Evolutionary conservation across 2,329 filamentous ascomycete species (phyloP).

Genomic region (Neofusicoccum sp.): DNA sequence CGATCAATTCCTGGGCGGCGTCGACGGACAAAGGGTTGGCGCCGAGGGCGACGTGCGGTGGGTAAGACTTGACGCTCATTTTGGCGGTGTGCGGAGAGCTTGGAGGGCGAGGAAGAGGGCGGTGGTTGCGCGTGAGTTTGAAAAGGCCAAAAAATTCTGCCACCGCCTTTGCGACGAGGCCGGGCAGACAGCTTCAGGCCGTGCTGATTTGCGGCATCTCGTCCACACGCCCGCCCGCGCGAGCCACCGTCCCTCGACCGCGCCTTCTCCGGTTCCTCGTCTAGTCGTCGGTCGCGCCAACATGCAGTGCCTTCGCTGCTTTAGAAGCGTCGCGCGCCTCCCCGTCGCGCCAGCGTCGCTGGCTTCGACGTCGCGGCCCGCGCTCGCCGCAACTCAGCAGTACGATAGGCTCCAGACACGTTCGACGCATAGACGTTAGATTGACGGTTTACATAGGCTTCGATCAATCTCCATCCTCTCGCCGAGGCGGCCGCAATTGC

Average conservation of each 20-base stretch:
- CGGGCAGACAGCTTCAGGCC: not conserved
- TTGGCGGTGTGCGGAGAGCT: constrained; percentile 1
- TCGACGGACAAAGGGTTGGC: constrained; percentile 34
- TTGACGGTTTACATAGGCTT: constrained; percentile 12
- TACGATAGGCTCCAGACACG: constrained; percentile 1
- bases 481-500: constrained; percentile 25
- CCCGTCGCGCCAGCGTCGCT: constrained; percentile 22
- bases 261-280: not conserved
- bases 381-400: constrained; percentile 29
- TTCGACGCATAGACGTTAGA: not conserved
- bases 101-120: not conserved
- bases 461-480: constrained; percentile 28
- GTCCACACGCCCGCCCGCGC: not conserved
- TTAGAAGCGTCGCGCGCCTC: constrained; percentile 30
- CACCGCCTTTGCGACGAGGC: constrained; percentile 14
- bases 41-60: constrained; percentile 36
- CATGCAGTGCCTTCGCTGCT: constrained; percentile 39
- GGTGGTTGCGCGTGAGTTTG: not conserved
- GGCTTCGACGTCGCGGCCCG: constrained; percentile 21
- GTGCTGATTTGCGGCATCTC: constrained; percentile 10
- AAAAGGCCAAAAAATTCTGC: constrained; percentile 17
- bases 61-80: constrained; percentile 41
- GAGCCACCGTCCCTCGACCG: constrained; percentile 4
- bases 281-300: not conserved
- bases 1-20: constrained; percentile 39